These are phyloP conservation scores for Penicillium sp. DNA, from an alignment of 2,329 filamentous ascomycete genomes.

Conservation along the genomic window DNA sequence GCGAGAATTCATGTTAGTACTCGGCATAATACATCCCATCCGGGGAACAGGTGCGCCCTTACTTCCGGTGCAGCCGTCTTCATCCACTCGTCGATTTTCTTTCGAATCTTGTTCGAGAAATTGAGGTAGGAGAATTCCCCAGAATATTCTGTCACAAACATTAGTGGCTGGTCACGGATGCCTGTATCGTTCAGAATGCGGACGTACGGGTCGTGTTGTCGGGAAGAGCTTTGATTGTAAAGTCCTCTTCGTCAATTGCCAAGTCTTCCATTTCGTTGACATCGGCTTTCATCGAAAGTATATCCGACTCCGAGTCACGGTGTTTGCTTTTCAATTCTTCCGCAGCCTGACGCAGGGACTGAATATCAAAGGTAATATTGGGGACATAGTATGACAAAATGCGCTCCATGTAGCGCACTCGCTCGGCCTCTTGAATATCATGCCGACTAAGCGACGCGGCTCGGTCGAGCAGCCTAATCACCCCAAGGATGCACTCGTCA, in stretches of 20 bases:
- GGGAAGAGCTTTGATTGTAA: constrained; percentile 43
- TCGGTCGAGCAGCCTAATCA: constrained; percentile 31
- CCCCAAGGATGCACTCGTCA: constrained; percentile 4
- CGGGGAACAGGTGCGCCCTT: constrained; percentile 3
- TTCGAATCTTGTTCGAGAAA: constrained; percentile 47
- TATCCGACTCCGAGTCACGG: constrained; percentile 35
- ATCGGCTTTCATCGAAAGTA: constrained; percentile 33
- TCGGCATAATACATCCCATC: background rate
- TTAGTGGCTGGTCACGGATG: background rate
- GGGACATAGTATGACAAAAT: constrained; percentile 53
- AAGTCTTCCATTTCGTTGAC: constrained; percentile 43
- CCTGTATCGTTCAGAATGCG: background rate
- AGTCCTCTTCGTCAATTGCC: constrained; percentile 45
- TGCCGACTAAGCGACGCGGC: constrained; percentile 35
- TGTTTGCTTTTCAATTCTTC: constrained; percentile 47
- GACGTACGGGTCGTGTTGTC: constrained; percentile 44
- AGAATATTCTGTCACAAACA: constrained; percentile 41
- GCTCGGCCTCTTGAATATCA: constrained; percentile 40
- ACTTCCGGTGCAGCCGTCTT: constrained; percentile 41
- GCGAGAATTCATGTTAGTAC: constrained; percentile 9
- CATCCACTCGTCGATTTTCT: constrained; percentile 49
- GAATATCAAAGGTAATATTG: constrained; percentile 47
- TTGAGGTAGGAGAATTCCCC: constrained; percentile 50
- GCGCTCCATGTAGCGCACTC: constrained; percentile 49
- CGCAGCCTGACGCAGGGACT: constrained; percentile 46